A percentile compares a stretch with the other conserved stretches of the same genome.
phyloP scores from a whole-genome alignment of 306 rosid genomes.

The Pyrus betulifolia region DNA sequence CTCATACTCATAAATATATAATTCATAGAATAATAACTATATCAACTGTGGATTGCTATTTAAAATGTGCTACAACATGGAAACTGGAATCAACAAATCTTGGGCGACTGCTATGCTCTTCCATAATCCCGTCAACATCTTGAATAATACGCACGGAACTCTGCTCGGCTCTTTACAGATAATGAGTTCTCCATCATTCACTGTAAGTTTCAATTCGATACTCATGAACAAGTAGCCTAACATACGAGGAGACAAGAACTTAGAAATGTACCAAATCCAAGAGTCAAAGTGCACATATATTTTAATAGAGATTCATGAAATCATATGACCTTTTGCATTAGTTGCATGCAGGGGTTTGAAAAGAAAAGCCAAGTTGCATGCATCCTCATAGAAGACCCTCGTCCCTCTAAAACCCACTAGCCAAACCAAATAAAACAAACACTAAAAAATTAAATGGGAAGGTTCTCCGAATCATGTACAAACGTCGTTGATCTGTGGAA shows the following conservation, averaged over 20 bases:
- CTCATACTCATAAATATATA: not conserved
- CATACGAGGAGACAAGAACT: not conserved
- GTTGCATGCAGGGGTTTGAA: not conserved
- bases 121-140: not conserved
- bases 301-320: not conserved
- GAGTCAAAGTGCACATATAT: not conserved
- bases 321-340: not conserved
- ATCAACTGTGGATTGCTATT: not conserved
- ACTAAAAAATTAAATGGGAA: not conserved
- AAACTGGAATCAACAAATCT: not conserved
- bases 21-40: not conserved
- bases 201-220: not conserved
- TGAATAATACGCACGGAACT: not conserved
- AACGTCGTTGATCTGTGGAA: not conserved
- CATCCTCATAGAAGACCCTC: not conserved
- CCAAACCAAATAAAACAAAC: not conserved
- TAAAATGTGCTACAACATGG: not conserved
- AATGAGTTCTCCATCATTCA: too few species aligned
- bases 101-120: not conserved
- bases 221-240: not conserved
- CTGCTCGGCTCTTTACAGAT: not conserved
- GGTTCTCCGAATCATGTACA: not conserved
- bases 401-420: not conserved
- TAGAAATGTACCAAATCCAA: too few species aligned
- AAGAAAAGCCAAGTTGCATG: not conserved